Evolutionary conservation across 768 basidiomycete species (phyloP).

Genomic region (Boletus patriciae): DNA sequence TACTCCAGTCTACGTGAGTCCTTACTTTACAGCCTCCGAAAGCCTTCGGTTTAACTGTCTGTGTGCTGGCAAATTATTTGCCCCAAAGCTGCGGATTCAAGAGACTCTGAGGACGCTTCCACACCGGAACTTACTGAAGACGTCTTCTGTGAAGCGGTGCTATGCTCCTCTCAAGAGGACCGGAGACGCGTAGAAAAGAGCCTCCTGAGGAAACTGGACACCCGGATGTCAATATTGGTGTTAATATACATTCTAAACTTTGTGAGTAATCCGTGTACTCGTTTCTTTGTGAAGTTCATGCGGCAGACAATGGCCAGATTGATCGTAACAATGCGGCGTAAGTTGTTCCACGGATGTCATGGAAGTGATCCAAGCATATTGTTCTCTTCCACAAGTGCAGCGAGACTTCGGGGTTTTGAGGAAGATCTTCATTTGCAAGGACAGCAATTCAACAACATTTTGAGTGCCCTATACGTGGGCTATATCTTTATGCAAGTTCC

Average conservation of each 20-base stretch:
- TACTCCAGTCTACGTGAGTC: conserved; percentile 24
- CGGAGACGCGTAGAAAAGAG: conserved; percentile 42
- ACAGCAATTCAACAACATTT: conserved; percentile 61
- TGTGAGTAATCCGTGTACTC: conserved; percentile 20
- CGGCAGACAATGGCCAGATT: conserved; percentile 39
- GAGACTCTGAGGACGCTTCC: conserved; percentile 7
- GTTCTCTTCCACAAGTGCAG: conserved; percentile 49
- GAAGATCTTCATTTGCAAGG: conserved; percentile 62
- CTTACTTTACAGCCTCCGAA: not conserved
- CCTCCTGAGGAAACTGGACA: conserved; percentile 39
- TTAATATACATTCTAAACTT: conserved; percentile 39
- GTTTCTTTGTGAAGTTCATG: not conserved
- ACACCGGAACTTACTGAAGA: not conserved
- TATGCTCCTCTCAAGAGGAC: conserved; percentile 10
- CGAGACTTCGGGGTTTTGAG: conserved; percentile 70
- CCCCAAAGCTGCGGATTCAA: not conserved
- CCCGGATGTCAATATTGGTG: conserved; percentile 37
- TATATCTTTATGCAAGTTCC: conserved; percentile 82
- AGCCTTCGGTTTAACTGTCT: not conserved
- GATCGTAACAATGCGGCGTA: conserved; percentile 74
- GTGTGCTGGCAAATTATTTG: not conserved
- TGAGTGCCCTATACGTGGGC: conserved; percentile 68
- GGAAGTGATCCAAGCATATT: not conserved
- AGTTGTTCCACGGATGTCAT: conserved; percentile 15
- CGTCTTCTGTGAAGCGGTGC: not conserved